Percentiles rank a stretch among this genome's conserved stretches.
Evolutionary conservation across 2,329 filamentous ascomycete species (phyloP).

Genomic region (Fusarium aywerte): DNA sequence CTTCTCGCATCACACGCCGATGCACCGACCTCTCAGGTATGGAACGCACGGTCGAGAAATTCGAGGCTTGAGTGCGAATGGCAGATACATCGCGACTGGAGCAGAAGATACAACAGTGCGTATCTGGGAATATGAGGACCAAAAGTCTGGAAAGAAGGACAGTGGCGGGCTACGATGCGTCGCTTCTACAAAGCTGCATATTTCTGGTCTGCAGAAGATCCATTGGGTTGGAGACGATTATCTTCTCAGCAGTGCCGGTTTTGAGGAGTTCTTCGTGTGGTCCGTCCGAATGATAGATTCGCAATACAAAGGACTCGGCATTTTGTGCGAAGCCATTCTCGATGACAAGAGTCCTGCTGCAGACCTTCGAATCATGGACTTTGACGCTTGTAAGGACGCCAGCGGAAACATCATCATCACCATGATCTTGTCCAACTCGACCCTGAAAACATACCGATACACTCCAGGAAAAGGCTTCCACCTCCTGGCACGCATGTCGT

Average conservation of each 20-base stretch:
- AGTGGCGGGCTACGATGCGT: slow-evolving; percentile 58
- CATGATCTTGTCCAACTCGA: slow-evolving; percentile 86
- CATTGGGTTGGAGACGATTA: slow-evolving; percentile 77
- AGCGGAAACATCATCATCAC: slow-evolving; percentile 66
- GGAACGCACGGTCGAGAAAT: slow-evolving; percentile 92
- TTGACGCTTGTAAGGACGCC: slow-evolving; percentile 64
- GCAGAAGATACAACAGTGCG: slow-evolving; percentile 81
- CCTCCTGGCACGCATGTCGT: slow-evolving; percentile 65
- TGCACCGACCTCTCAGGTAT: slow-evolving; percentile 64
- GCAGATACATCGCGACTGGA: slow-evolving; percentile 68
- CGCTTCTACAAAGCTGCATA: slow-evolving; percentile 78
- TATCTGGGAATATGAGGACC: slow-evolving; percentile 67
- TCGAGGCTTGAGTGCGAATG: slow-evolving; percentile 59
- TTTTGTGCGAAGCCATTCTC: slow-evolving; percentile 67
- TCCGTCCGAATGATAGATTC: slow-evolving; percentile 66
- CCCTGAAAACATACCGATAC: slow-evolving; percentile 70
- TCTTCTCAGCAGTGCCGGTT: slow-evolving; percentile 87
- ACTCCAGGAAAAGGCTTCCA: slow-evolving; percentile 55
- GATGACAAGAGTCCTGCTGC: slow-evolving; percentile 61
- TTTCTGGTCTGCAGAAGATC: slow-evolving; percentile 83
- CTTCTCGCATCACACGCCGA: slow-evolving; percentile 55
- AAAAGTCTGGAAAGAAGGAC: slow-evolving; percentile 2
- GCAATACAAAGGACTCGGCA: slow-evolving; percentile 61
- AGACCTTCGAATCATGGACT: slow-evolving; percentile 85
- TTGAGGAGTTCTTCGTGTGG: slow-evolving; percentile 93